phyloP scores from a whole-genome alignment of 345 rosid species.

The Trapa incisa region DNA sequence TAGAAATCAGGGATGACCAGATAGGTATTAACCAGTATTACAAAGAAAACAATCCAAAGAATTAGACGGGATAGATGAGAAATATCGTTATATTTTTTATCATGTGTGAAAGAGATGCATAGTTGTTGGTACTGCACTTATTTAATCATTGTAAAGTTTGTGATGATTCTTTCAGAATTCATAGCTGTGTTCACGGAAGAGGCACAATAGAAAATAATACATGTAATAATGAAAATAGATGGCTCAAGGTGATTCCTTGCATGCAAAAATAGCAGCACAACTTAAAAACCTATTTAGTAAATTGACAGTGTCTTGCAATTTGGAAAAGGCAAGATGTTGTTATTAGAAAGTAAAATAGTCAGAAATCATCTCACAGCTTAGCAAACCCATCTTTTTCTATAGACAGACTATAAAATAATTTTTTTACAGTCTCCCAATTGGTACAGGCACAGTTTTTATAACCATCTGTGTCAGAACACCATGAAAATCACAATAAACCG shows the following conservation, averaged over 20 bases:
- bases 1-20: background rate
- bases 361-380: background rate
- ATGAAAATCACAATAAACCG: background rate
- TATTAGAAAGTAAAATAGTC: too few species aligned
- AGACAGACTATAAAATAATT: background rate
- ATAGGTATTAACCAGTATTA: too few species aligned
- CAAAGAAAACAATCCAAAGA: background rate
- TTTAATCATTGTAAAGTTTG: background rate
- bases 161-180: background rate
- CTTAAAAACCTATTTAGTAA: background rate
- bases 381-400: background rate
- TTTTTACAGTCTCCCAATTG: background rate
- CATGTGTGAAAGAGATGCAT: background rate
- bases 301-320: background rate
- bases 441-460: background rate
- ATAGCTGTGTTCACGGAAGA: background rate
- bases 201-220: background rate
- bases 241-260: background rate
- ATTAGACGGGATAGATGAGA: background rate
- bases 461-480: background rate
- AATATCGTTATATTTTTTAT: background rate
- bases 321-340: background rate
- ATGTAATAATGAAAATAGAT: background rate
- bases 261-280: background rate
- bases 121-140: background rate